Conservation (phyloP, 1,139 yeast genomes). For the Pichia sp. region DNA sequence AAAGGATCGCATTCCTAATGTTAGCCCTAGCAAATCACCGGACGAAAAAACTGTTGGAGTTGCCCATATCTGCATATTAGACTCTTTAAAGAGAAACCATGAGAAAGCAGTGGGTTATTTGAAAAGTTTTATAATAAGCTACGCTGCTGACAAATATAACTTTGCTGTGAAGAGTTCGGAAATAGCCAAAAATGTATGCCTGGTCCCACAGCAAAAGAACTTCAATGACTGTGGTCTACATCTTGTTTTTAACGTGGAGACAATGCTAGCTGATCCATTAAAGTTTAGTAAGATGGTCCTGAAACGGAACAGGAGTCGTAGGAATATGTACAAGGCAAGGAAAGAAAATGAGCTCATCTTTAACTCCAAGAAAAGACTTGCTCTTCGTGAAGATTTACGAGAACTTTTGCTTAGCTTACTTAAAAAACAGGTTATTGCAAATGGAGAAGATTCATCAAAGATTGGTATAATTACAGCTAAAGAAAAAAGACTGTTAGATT, state of each 20-base stretch:
- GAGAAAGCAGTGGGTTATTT: conserved; percentile 51
- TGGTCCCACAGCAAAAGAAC: conserved; percentile 82
- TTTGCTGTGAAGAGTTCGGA: conserved; percentile 44
- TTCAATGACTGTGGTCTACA: conserved; percentile 95
- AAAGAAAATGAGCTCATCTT: conserved; percentile 28
- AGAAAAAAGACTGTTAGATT: conserved; percentile 1
- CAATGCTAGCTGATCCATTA: conserved; percentile 39
- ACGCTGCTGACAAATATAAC: conserved; percentile 61
- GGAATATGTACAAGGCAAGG: background rate
- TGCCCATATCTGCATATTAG: conserved; percentile 66
- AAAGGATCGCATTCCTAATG: background rate
- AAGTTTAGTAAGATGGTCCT: conserved; percentile 22
- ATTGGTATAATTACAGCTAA: conserved; percentile 31
- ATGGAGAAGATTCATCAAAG: conserved; percentile 35
- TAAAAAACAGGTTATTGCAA: conserved; percentile 34
- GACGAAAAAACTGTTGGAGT: conserved; percentile 21
- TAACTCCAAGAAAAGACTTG: conserved; percentile 34
- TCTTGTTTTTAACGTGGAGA: conserved; percentile 71
- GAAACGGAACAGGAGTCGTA: conserved; percentile 24
- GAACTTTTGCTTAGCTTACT: conserved; percentile 34
- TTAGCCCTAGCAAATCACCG: background rate
- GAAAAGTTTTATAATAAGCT: conserved; percentile 59
- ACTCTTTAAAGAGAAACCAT: conserved; percentile 67
- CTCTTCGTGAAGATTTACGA: conserved; percentile 37
- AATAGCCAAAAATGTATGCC: conserved; percentile 44